A percentile compares a stretch with the other conserved stretches of the same genome.
phyloP scores from a whole-genome alignment of 1,139 yeast genomes.

The Blastobotrys arbuscula region DNA sequence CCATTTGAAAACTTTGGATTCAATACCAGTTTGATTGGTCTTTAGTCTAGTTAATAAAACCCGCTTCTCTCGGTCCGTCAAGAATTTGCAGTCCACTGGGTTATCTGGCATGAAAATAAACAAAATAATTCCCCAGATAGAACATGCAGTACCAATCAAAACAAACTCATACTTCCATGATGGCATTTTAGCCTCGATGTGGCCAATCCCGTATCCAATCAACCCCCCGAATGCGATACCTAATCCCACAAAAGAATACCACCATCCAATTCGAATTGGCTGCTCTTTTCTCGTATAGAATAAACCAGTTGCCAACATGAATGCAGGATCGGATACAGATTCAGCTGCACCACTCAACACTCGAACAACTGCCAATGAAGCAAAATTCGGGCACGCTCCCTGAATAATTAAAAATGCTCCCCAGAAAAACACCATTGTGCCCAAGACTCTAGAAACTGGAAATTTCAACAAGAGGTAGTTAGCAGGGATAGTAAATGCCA shows the following conservation, averaged over 20 bases:
- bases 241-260: constrained; percentile 22
- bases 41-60: constrained; percentile 50
- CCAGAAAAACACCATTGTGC: constrained; percentile 45
- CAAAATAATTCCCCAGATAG: constrained; percentile 45
- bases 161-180: constrained; percentile 41
- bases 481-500: constrained; percentile 51
- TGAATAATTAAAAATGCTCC: constrained; percentile 44
- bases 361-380: constrained; percentile 46
- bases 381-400: constrained; percentile 45
- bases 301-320: constrained; percentile 48
- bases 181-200: constrained; percentile 25
- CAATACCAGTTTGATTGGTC: constrained; percentile 44
- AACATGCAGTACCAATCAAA: constrained; percentile 28
- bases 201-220: constrained; percentile 42
- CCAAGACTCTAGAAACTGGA: constrained; percentile 50
- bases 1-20: constrained; percentile 46
- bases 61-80: constrained; percentile 46
- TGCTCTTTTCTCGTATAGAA: constrained; percentile 51
- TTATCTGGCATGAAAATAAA: constrained; percentile 46
- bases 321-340: constrained; percentile 49
- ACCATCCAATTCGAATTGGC: constrained; percentile 37
- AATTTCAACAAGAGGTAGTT: constrained; percentile 46
- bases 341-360: constrained; percentile 50
- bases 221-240: constrained; percentile 37
- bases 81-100: constrained; percentile 50